phyloP scores from a whole-genome alignment of 1,284 basidiomycete species.

The Ceratobasidium sp. region DNA sequence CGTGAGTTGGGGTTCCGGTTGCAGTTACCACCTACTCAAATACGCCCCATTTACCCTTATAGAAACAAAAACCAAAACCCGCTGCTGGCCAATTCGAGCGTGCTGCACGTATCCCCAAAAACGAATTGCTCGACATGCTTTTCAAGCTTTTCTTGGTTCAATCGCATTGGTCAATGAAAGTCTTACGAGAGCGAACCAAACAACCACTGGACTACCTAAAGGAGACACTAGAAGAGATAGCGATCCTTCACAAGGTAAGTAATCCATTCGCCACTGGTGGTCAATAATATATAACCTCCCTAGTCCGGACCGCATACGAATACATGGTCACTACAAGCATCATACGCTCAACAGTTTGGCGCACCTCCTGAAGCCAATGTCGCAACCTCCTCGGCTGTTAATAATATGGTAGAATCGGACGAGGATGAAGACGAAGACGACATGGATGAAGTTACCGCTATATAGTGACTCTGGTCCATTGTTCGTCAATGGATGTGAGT shows the following conservation, averaged over 20 bases:
- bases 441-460: conserved; percentile 41
- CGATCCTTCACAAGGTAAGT: conserved; percentile 71
- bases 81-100: conserved; percentile 72
- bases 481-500: too few relatives aligned
- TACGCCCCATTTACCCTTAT: too few relatives aligned
- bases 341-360: conserved; percentile 38
- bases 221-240: conserved; percentile 82
- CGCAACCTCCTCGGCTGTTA: neutral
- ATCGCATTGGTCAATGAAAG: conserved; percentile 82
- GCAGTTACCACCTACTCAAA: conserved; percentile 42
- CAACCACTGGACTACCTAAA: conserved; percentile 92
- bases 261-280: conserved; percentile 50
- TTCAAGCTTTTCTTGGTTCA: conserved; percentile 78
- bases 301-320: conserved; percentile 35
- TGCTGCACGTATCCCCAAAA: conserved; percentile 85
- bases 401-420: conserved; percentile 15
- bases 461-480: neutral
- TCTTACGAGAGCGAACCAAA: conserved; percentile 78
- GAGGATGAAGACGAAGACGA: conserved; percentile 42
- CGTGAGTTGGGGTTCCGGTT: conserved; percentile 12
- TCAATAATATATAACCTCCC: neutral
- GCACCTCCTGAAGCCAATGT: conserved; percentile 16
- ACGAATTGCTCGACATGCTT: conserved; percentile 85
- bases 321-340: conserved; percentile 34
- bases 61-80: conserved; percentile 62